Conservation (phyloP, 2,329 filamentous ascomycete species). For the Phialophora verrucosa region DNA sequence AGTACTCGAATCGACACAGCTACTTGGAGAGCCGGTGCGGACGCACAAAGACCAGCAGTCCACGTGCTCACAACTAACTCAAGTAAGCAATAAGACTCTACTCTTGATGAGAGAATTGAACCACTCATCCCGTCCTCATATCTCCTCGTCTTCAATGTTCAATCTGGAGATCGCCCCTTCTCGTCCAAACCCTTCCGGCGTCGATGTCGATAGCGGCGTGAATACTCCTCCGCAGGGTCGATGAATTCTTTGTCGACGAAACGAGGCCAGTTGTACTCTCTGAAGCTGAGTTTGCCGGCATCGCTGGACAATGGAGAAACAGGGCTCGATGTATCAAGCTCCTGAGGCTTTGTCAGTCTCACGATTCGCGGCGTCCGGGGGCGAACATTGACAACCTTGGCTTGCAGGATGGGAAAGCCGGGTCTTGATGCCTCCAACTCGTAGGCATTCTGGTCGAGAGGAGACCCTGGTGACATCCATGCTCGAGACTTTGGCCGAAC, state of each 20-base stretch:
- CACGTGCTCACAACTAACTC: not conserved
- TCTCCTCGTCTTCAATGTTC: not conserved
- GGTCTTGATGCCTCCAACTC: constrained; percentile 16
- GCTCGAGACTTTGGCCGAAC: constrained; percentile 3
- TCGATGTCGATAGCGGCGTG: constrained; percentile 28
- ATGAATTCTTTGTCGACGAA: constrained; percentile 25
- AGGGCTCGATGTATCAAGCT: constrained; percentile 9
- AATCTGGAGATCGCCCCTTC: not conserved
- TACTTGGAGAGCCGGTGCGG: not conserved
- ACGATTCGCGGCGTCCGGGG: constrained; percentile 1
- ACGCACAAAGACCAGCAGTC: constrained; percentile 4
- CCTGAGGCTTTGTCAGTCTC: not conserved
- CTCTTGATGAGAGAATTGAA: not conserved
- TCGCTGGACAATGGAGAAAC: constrained; percentile 20
- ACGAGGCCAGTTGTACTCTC: constrained; percentile 33
- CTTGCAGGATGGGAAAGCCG: not conserved
- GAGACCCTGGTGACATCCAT: constrained; percentile 15
- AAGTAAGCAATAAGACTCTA: not conserved
- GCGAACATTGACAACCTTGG: not conserved
- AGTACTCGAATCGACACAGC: not conserved
- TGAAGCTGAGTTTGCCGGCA: constrained; percentile 6
- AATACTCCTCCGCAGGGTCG: constrained; percentile 32
- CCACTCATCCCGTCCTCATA: not conserved
- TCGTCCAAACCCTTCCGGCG: constrained; percentile 19
- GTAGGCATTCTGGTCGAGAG: constrained; percentile 5